Conservation (phyloP, 176 grass and related monocot genomes). For the Aegilops umbellulata region DNA sequence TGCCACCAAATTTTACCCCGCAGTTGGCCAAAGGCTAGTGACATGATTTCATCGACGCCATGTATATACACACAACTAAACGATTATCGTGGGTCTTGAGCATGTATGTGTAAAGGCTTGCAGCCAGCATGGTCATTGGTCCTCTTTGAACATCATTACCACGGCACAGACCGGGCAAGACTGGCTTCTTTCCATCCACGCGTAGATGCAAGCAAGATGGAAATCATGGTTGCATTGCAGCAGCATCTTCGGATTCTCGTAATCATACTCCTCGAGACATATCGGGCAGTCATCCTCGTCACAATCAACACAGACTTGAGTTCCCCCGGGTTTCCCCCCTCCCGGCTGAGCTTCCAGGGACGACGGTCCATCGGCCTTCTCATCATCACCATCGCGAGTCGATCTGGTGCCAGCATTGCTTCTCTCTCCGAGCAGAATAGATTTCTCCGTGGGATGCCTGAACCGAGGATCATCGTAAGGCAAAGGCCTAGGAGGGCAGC, state of each 20-base stretch:
- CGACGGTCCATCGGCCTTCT: conserved; percentile 27
- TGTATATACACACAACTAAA: not conserved
- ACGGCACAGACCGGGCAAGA: conserved; percentile 59
- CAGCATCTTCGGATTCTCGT: conserved; percentile 53
- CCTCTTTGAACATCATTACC: conserved; percentile 66
- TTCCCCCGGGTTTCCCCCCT: conserved; percentile 5
- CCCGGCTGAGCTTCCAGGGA: conserved; percentile 30
- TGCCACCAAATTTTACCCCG: no score
- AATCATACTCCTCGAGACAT: conserved; percentile 73
- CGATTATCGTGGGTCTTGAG: conserved; percentile 1
- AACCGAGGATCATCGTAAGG: not conserved
- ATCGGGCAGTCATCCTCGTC: conserved; percentile 64
- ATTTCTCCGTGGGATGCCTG: not conserved
- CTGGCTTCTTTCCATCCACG: conserved; percentile 89
- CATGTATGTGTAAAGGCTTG: not conserved
- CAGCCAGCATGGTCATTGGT: conserved; percentile 21
- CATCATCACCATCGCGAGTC: not conserved
- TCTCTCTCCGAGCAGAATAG: not conserved
- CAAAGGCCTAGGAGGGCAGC: not conserved
- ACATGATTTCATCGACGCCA: conserved; percentile 4
- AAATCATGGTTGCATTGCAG: conserved; percentile 77
- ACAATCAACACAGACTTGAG: conserved; percentile 24
- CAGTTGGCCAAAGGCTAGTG: not conserved
- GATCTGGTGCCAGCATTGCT: not conserved
- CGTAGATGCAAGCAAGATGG: conserved; percentile 75